A percentile compares a stretch with the other conserved stretches of the same genome.
Conservation (phyloP, 768 basidiomycete genomes). For the Erythrobasidium yunnanense region DNA sequence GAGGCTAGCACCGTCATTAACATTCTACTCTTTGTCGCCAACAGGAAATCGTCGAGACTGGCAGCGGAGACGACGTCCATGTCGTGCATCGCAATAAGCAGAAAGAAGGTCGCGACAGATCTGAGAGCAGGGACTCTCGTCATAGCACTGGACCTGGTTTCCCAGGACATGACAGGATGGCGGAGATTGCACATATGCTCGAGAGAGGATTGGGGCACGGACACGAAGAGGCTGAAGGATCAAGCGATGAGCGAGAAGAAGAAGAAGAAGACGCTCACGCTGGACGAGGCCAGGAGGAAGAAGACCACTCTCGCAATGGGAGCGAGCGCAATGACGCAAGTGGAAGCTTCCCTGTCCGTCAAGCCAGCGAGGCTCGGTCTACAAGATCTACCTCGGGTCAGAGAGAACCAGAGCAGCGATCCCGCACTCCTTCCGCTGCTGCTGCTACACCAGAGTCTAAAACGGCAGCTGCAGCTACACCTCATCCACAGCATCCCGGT, state of each 20-base stretch:
- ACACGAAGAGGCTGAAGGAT: not conserved
- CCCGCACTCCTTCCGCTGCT: too few relatives aligned
- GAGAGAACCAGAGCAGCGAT: too few relatives aligned
- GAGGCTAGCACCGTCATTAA: not conserved
- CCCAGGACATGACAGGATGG: slow-evolving; percentile 9
- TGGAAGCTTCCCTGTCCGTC: too few relatives aligned
- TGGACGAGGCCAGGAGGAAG: too few relatives aligned
- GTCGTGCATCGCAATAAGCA: not conserved
- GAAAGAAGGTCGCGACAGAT: not conserved
- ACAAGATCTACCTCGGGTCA: too few relatives aligned
- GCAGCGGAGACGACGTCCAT: slow-evolving; percentile 2
- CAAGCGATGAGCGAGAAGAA: not conserved
- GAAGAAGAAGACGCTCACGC: not conserved
- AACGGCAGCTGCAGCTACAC: too few relatives aligned
- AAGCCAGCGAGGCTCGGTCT: too few relatives aligned
- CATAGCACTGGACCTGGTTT: slow-evolving; percentile 11
- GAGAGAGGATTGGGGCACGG: not conserved
- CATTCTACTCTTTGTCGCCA: not conserved
- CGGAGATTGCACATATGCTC: slow-evolving; percentile 16
- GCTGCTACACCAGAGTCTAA: too few relatives aligned
- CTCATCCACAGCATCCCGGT: not conserved
- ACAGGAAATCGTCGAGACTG: not conserved
- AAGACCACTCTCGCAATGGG: too few relatives aligned
- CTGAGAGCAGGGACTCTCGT: not conserved
- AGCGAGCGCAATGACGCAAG: too few relatives aligned